Evolutionary conservation across 768 basidiomycete species (phyloP), one percentile per base, ranked within the genome.

Genomic region (Hemileccinum rubropunctum): DNA sequence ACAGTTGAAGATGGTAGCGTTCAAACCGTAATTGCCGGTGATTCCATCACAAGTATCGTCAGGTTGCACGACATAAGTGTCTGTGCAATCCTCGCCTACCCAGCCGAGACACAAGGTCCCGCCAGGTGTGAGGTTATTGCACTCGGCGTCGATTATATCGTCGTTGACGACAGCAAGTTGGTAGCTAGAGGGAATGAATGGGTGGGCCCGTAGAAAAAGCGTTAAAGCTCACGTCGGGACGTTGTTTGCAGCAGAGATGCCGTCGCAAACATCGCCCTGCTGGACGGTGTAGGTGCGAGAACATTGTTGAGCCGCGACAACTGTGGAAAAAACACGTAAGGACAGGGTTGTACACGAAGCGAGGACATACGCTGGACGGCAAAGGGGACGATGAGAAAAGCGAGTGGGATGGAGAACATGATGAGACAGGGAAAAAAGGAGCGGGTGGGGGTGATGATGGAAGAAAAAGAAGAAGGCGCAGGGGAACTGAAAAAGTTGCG

Each of bases 91-190:
- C 59, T 80, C 67, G 48, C 73, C 76, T 3, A 51, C 14, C 54
- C 69, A 65, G 35, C 84, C 89, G 50, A 91, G 76, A 70, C 89
- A 92, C 69, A 89, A 60, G 14, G 41, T 53, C 21, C 67, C 53
- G 42, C 77, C 78, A 4, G 78, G 70, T 6, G 53, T 32, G 47
- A 91, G 79, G 68, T 91, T 87, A 55, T 66, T 57, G 71, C 90
- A 91, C 15, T 42, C 40, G 1, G 63, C 27, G 58, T 87, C 68
- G 63, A 89, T 79, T 43, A 57, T 54, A 42, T 54, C 67, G 0
- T 70, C 48, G 72, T 91, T 90, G 53, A 82, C 71, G 37, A 76
- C 73, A 3, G 84, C 81, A 45, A 91, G 81, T 67, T 91, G 89
- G 72, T 83, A 91, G 12, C 88, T 91, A 47, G 42, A 57, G 41